Base-by-base conservation (phyloP, 1,139 yeast species). In the Eremothecium sinecaudum region DNA sequence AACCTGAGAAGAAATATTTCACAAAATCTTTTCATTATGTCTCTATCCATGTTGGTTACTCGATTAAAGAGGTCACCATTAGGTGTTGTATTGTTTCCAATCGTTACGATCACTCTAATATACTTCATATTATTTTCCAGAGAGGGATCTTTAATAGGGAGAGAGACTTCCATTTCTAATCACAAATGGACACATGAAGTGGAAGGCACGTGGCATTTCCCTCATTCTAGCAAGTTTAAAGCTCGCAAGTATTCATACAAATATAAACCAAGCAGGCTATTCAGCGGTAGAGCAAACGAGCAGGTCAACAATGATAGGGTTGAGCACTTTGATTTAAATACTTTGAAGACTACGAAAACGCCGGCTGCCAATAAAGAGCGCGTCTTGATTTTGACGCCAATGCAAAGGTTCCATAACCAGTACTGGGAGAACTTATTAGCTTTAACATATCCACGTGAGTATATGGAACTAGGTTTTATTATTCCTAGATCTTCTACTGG, bases 401-500 rank as follows among this genome's bases (percentile, higher is more conserved):
- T 90, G 74, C 79, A 93, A 31, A 72, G 75, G 45, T 90, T 90
- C 55, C 75, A 80, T 54, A 75, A 77, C 15, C 79, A 73, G 47
- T 90, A 86, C 63, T 90, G 97, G 97, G 72, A 73, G 26, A 90
- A 90, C 56, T 61, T 90, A 43, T 60, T 79, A 43, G 67, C 68
- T 45, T 63, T 90, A 50, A 65, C 75, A 12, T 90, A 90, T 57
- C 97, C 95, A 39, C 83, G 90, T 57, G 75, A 74, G 31, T 69
- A 83, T 46, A 69, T 87, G 33, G 93, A 87, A 45, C 67, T 90
- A 38, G 98, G 97, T 0, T 87, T 90, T 55, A 87, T 90, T 34
- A 70, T 87, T 31, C 97, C 98, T 34, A 69, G 93, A 47, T 74
- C 74, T 25, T 59, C 67, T 13, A 80, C 80, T 35, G 97, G 97